These are phyloP conservation scores for Neurospora crassa DNA, from an alignment of 2,329 filamentous ascomycete genomes.

Conservation along the genomic window DNA sequence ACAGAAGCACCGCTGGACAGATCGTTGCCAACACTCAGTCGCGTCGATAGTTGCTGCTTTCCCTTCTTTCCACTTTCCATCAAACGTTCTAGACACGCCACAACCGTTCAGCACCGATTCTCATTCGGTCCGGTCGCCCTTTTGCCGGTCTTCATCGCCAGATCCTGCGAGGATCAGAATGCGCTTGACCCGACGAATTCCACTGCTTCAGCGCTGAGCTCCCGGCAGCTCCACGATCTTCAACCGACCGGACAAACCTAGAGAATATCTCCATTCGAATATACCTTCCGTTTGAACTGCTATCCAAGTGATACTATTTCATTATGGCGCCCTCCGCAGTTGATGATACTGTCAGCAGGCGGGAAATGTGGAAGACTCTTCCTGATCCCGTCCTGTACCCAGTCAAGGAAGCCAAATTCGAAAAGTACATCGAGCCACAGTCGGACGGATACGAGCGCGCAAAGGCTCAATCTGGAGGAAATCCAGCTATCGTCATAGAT, in stretches of 20 bases:
- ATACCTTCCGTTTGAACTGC: not conserved
- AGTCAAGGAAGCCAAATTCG: slow-evolving; percentile 54
- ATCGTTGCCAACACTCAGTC: not conserved
- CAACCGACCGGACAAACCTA: not conserved
- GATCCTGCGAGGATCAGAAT: not conserved
- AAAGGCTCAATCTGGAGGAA: slow-evolving; percentile 40
- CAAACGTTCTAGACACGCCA: not conserved
- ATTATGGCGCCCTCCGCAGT: slow-evolving; percentile 45
- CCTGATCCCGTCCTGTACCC: slow-evolving; percentile 48
- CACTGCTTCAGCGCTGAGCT: not conserved
- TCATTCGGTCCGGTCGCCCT: not conserved
- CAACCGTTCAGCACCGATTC: not conserved
- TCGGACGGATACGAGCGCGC: slow-evolving; percentile 65
- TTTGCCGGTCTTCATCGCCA: not conserved
- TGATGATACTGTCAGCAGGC: slow-evolving; percentile 31
- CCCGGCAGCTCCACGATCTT: not conserved
- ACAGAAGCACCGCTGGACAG: not conserved
- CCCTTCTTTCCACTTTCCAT: not conserved
- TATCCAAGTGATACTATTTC: not conserved
- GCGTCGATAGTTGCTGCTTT: not conserved
- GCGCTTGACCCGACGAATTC: not conserved
- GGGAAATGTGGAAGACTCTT: slow-evolving; percentile 34
- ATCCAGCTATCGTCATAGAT: slow-evolving; percentile 87
- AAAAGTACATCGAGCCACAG: slow-evolving; percentile 42
- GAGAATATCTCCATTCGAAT: not conserved